These are phyloP conservation scores for Pichia thaimueangensis DNA, from an alignment of 805 yeast genomes.

Conservation along the genomic window DNA sequence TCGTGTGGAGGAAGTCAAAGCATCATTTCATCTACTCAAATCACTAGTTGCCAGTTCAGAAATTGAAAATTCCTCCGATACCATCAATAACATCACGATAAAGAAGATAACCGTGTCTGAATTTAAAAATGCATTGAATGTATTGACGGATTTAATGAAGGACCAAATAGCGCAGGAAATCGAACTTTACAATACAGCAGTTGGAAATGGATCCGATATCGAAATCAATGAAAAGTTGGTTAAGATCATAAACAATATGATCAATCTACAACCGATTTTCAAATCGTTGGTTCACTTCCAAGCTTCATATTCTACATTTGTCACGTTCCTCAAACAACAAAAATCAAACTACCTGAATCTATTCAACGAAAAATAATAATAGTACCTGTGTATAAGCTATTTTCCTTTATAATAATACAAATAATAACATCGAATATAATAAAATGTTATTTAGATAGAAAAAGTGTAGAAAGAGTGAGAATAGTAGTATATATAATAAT, in stretches of 20 bases:
- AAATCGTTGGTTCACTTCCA: conserved; percentile 46
- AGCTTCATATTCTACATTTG: conserved; percentile 43
- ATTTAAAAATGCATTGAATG: conserved; percentile 34
- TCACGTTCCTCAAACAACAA: conserved; percentile 33
- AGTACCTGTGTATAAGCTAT: neutral
- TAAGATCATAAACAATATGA: conserved; percentile 41
- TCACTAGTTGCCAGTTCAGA: conserved; percentile 29
- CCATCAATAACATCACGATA: neutral
- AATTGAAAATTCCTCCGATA: conserved; percentile 3
- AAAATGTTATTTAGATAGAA: too few relatives aligned
- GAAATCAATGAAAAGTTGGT: conserved; percentile 28
- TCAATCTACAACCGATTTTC: conserved; percentile 46
- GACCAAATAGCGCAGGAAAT: conserved; percentile 34
- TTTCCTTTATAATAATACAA: too few relatives aligned
- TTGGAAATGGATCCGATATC: neutral
- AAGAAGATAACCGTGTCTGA: conserved; percentile 20
- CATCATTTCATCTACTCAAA: conserved; percentile 39
- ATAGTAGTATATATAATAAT: too few relatives aligned
- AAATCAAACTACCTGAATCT: conserved; percentile 25
- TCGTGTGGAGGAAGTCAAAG: conserved; percentile 32
- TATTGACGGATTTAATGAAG: conserved; percentile 40
- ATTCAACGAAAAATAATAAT: neutral
- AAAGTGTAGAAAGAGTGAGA: too few relatives aligned
- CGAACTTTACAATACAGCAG: conserved; percentile 17
- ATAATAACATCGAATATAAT: too few relatives aligned